phyloP scores from a whole-genome alignment of 108 stramenopile genomes.

The Stephanodiscus minutulus region DNA sequence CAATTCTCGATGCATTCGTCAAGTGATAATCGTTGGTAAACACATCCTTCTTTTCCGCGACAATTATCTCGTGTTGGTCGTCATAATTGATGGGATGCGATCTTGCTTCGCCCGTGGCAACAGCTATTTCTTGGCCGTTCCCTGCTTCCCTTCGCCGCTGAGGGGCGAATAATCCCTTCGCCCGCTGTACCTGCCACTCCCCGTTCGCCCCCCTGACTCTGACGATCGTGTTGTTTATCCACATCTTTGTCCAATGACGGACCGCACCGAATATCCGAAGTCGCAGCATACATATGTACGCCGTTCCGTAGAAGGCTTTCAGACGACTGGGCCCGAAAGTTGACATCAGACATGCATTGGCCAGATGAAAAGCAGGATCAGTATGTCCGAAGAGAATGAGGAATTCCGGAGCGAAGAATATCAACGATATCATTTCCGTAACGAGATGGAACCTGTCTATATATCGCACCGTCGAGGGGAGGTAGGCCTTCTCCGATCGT shows the following conservation, averaged over 20 bases:
- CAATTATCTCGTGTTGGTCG: background rate
- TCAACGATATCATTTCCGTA: constrained; percentile 69
- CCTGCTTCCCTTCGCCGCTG: constrained; percentile 29
- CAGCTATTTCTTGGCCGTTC: constrained; percentile 8
- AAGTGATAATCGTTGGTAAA: constrained; percentile 59
- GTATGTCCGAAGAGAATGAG: constrained; percentile 49
- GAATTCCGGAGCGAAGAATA: constrained; percentile 71
- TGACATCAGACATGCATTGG: constrained; percentile 29
- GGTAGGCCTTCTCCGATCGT: constrained; percentile 69
- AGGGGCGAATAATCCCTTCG: constrained; percentile 33
- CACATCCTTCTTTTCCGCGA: constrained; percentile 15
- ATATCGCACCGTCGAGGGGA: constrained; percentile 70
- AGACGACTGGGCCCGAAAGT: constrained; percentile 47
- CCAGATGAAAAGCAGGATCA: constrained; percentile 37
- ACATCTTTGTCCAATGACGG: constrained; percentile 84
- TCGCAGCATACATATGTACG: constrained; percentile 46
- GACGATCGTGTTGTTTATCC: constrained; percentile 65
- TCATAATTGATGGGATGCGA: background rate
- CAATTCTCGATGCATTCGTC: constrained; percentile 81
- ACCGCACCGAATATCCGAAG: constrained; percentile 81
- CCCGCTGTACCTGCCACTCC: constrained; percentile 42
- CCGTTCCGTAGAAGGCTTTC: constrained; percentile 47
- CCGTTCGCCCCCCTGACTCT: constrained; percentile 35
- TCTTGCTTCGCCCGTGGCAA: constrained; percentile 25
- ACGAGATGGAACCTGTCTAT: constrained; percentile 69